Conservation (phyloP, 352 stramenopile genomes). For the Pythium biforme region DNA sequence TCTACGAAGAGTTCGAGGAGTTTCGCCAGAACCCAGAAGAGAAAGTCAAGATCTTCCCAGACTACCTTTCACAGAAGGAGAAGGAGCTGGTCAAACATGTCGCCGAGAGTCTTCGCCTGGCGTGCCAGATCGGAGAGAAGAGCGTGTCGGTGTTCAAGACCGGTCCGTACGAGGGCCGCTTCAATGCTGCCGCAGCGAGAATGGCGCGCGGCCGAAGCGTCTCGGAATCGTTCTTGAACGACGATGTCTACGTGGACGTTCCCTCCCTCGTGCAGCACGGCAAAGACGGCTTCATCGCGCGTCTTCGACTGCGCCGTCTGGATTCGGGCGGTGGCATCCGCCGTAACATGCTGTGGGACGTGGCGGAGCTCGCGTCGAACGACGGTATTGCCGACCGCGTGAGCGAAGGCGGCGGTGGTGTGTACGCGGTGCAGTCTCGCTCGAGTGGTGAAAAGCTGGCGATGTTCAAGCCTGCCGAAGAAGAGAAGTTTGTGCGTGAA, state of each 20-base stretch:
- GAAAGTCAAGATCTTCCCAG: constrained; percentile 63
- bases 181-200: constrained; percentile 7
- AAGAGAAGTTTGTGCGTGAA: constrained; percentile 77
- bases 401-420: constrained; percentile 61
- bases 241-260: constrained; percentile 76
- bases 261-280: constrained; percentile 64
- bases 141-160: constrained; percentile 65
- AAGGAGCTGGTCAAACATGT: constrained; percentile 53
- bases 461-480: constrained; percentile 79
- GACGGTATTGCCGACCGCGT: constrained; percentile 59
- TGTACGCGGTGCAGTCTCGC: constrained; percentile 65
- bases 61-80: constrained; percentile 60
- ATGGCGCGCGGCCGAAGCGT: constrained; percentile 18
- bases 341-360: constrained; percentile 78
- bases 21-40: constrained; percentile 44
- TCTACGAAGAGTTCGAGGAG: constrained; percentile 63
- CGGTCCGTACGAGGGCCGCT: constrained; percentile 26
- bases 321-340: constrained; percentile 59
- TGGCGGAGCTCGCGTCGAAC: constrained; percentile 47
- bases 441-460: constrained; percentile 72
- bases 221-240: constrained; percentile 15
- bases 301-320: constrained; percentile 53
- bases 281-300: constrained; percentile 71
- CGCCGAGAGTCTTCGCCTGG: constrained; percentile 49
- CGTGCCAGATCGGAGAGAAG: constrained; percentile 61